Conservation (phyloP, 2,329 filamentous ascomycete species). For the Exutisphaerella laricina region DNA sequence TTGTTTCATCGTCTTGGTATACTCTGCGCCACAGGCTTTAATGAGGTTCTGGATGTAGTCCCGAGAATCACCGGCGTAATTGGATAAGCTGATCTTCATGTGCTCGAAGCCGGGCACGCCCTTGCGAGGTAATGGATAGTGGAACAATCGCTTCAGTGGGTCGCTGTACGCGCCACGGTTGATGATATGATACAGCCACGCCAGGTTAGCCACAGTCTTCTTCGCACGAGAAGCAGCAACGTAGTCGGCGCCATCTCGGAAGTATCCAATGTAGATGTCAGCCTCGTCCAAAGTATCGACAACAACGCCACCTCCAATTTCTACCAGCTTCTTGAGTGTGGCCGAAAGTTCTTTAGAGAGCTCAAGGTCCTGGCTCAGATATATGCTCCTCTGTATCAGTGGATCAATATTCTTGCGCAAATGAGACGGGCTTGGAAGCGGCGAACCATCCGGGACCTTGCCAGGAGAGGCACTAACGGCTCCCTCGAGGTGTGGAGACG, state of each 20-base stretch:
- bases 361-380: constrained; percentile 68
- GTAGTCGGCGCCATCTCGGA: constrained; percentile 75
- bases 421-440: constrained; percentile 36
- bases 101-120: constrained; percentile 75
- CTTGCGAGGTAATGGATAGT: constrained; percentile 76
- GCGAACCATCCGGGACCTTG: constrained; percentile 40
- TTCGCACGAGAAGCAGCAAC: constrained; percentile 65
- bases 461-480: constrained; percentile 52
- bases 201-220: constrained; percentile 84
- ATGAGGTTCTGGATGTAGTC: constrained; percentile 92
- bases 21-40: constrained; percentile 74
- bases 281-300: constrained; percentile 62
- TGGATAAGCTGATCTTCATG: constrained; percentile 81
- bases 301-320: constrained; percentile 63
- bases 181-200: constrained; percentile 91
- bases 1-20: constrained; percentile 89
- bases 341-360: constrained; percentile 61
- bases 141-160: constrained; percentile 72
- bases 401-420: constrained; percentile 57
- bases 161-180: constrained; percentile 84
- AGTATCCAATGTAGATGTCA: constrained; percentile 82
- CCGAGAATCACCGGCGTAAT: constrained; percentile 91
- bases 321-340: constrained; percentile 66
- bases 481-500: constrained; percentile 54
- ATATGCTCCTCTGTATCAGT: constrained; percentile 71